Evolutionary conservation across 345 rosid genomes (phyloP).

Genomic region (Eucalyptus tenuipes): DNA sequence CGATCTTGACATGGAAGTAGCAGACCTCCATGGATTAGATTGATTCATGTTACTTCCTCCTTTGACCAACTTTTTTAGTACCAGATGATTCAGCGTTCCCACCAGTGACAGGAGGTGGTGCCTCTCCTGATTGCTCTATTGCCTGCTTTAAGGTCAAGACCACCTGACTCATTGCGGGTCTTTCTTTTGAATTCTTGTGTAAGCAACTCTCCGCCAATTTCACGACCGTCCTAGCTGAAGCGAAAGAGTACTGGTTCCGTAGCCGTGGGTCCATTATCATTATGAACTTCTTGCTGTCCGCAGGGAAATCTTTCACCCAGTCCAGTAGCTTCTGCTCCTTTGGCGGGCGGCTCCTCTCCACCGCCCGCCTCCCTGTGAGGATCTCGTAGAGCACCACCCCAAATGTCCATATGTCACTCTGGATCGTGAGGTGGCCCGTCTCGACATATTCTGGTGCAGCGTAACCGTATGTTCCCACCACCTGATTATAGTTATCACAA

Average conservation of each 20-base stretch:
- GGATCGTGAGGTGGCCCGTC: slow-evolving; percentile 77
- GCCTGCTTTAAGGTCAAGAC: slow-evolving; percentile 42
- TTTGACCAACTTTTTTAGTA: neutral
- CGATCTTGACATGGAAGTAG: neutral
- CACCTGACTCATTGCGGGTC: slow-evolving; percentile 61
- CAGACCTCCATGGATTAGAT: neutral
- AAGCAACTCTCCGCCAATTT: slow-evolving; percentile 78
- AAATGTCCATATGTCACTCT: slow-evolving; percentile 66
- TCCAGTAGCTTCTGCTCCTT: slow-evolving; percentile 68
- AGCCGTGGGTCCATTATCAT: slow-evolving; percentile 75
- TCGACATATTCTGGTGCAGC: slow-evolving; percentile 89
- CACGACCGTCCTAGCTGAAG: slow-evolving; percentile 35
- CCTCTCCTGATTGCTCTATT: slow-evolving; percentile 30
- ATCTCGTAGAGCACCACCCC: slow-evolving; percentile 95
- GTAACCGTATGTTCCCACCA: slow-evolving; percentile 86
- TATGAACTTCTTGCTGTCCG: slow-evolving; percentile 44
- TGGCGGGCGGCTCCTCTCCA: slow-evolving; percentile 57
- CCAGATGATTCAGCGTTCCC: neutral
- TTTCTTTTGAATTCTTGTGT: slow-evolving; percentile 51
- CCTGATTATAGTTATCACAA: slow-evolving; percentile 17
- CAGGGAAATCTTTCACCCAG: slow-evolving; percentile 83
- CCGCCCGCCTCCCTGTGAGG: slow-evolving; percentile 70
- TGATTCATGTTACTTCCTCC: neutral
- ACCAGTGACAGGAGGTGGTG: neutral
- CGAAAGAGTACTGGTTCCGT: slow-evolving; percentile 29